Base-by-base conservation (phyloP, 768 basidiomycete genomes). In the Serendipita vermifera region DNA sequence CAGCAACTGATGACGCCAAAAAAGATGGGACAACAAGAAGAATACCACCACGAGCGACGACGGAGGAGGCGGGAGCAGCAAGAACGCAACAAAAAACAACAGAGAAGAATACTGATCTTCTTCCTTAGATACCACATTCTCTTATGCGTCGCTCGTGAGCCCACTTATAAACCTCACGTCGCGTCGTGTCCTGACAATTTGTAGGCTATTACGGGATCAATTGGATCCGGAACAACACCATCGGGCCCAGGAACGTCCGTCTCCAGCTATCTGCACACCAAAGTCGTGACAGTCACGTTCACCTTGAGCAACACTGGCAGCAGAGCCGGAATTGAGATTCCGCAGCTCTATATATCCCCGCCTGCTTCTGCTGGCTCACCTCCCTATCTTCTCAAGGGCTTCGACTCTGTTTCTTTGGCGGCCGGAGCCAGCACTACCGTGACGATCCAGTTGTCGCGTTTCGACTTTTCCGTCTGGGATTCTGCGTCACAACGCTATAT, bases 71-170 rank as follows among this genome's bases (percentile, higher is more conserved):
- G n/a, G n/a, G n/a, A n/a, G n/a, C n/a, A n/a, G n/a, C n/a, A n/a
- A n/a, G n/a, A 55, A 60, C 31, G 39, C 13, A 15, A 36, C 22
- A 11, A n/a, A 46, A 24, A 31, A 26, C 33, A 11, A 24, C 31
- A 7, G 13, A 9, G 6, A n/a, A 13, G 7, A 9, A 48, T 33
- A 31, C 13, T 26, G 31, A 17, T 31, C 35, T 9, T 2, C 66
- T 82, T 57, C 76, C 74, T 0, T 83, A 82, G n/a, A n/a, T 65
- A 81, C 81, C 6, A 72, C 70, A 0, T 83, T 82, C 69, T 60
- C 68, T 22, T 81, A 78, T 61, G 71, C 74, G 3, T 51, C 46
- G 29, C 27, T 51, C 22, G n/a, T n/a, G n/a, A n/a, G n/a, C n/a
- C n/a, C n/a, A n/a, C n/a, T n/a, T n/a, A n/a, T n/a, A n/a, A n/a